Evolutionary conservation across 2,329 filamentous ascomycete species (phyloP), one percentile per base, ranked within the genome.

Genomic region (Gaeumannomyces sp.): DNA sequence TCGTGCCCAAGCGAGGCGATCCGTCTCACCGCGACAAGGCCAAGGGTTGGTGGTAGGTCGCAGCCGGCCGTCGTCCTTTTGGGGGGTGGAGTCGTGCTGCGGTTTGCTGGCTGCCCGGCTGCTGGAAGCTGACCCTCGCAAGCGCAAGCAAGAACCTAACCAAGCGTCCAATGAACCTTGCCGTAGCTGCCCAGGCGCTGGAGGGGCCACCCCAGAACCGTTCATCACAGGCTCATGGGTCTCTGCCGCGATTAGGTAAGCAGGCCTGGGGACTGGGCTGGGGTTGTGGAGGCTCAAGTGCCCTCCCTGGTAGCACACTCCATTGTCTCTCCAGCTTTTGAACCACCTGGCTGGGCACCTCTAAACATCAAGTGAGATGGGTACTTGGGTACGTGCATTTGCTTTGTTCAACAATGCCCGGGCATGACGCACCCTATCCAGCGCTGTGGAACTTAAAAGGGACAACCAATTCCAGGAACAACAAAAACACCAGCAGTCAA

Each of bases 11-110:
- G 59, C 29, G 31, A 60, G 59, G 59, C 59, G 59, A 60, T 35
- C 10, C 28, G 31, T 31, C 59, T 33, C 59, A 35, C 59, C 59
- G 59, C 27, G 59, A 60, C 31, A 60, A 60, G 31, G 28, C 28
- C 59, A 35, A 35, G 59, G 59, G 31, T 60, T 31, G 59, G 59
- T 31, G 31, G 59, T 8, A 60, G 29, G 59, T 60, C 45, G 45
- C 45, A 53, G 45, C 45, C 16, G 22, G 22, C 5, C 16, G 14
- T 19, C 38, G 38, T 45, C 16, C 16, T 53, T 53, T 53, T 22
- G 45, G 45, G 45, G 45, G 45, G 45, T 53, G 45, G 45, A 53
- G 45, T 25, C 45, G 45, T n/a, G 45, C 45, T 53, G 45, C 22
- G 45, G 45, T 25, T 53, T 53, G 45, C 45, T 53, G 38, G 33